Evolutionary conservation across 2,329 filamentous ascomycete species (phyloP).

Genomic region (Chaetomiaceae sp.): DNA sequence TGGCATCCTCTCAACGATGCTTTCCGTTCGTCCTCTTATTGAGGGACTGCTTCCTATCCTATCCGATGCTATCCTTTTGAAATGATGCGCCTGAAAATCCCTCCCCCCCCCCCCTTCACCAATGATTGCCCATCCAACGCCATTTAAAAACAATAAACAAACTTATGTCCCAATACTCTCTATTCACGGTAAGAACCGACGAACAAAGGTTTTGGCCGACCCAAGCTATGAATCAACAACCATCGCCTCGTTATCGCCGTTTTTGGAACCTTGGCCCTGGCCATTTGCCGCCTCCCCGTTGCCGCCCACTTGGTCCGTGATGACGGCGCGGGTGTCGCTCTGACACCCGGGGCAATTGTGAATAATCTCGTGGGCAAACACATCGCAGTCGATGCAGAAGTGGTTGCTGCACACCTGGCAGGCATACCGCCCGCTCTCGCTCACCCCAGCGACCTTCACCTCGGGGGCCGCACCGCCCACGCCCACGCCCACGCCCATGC

Average conservation of each 20-base stretch:
- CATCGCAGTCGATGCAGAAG: conserved; percentile 97
- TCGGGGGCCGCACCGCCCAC: conserved; percentile 28
- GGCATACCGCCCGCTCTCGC: conserved; percentile 82
- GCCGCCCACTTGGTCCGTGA: conserved; percentile 7
- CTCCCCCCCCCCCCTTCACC: no score
- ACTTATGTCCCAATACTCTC: no score
- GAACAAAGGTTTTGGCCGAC: no score
- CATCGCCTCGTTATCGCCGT: conserved; percentile 42
- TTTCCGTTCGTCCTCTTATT: not conserved
- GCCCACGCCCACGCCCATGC: not conserved
- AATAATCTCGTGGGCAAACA: conserved; percentile 88
- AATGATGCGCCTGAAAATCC: not conserved
- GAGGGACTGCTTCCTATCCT: not conserved
- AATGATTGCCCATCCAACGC: conserved; percentile 2
- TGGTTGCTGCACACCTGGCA: conserved; percentile 83
- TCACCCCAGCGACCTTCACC: conserved; percentile 56
- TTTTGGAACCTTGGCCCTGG: conserved; percentile 13
- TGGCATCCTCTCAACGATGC: not conserved
- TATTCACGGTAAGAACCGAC: no score
- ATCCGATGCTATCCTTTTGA: not conserved
- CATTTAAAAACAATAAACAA: not conserved
- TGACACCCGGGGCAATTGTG: conserved; percentile 95
- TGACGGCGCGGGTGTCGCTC: conserved; percentile 40
- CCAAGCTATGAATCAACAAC: conserved; percentile 37
- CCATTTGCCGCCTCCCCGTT: conserved; percentile 16